Evolutionary conservation across 2,329 filamentous ascomycete species (phyloP).

Genomic region (Paraphaeosphaeria sporulosa): DNA sequence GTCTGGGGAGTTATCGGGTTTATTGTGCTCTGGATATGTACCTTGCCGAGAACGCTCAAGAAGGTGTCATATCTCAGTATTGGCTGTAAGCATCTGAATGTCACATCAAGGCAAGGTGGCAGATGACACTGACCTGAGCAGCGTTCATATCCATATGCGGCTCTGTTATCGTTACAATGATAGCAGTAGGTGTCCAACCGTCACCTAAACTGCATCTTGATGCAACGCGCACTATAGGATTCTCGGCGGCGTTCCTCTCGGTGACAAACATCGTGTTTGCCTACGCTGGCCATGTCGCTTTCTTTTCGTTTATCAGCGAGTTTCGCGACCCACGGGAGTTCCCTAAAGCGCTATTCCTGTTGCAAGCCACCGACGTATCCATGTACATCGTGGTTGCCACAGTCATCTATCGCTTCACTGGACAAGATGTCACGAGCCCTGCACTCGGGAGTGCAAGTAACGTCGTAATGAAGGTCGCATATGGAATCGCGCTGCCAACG

Average conservation of each 20-base stretch:
- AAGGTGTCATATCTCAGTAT: conserved; percentile 69
- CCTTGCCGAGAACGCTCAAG: conserved; percentile 67
- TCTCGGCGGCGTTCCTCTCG: conserved; percentile 29
- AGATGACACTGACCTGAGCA: conserved; percentile 24
- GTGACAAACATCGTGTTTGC: conserved; percentile 72
- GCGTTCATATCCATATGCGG: conserved; percentile 69
- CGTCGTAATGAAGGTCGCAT: conserved; percentile 69
- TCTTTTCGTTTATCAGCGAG: conserved; percentile 72
- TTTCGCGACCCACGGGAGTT: conserved; percentile 67
- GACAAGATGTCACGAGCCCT: conserved; percentile 66
- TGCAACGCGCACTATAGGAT: conserved; percentile 24
- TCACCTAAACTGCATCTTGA: conserved; percentile 35
- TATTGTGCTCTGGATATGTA: conserved; percentile 66
- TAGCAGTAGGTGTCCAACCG: conserved; percentile 64
- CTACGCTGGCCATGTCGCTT: conserved; percentile 71
- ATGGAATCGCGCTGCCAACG: conserved; percentile 72
- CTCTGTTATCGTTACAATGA: conserved; percentile 71
- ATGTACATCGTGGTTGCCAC: conserved; percentile 72
- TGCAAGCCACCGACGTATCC: conserved; percentile 65
- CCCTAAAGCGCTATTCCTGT: conserved; percentile 66
- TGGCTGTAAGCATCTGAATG: conserved; percentile 52
- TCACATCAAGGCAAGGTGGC: not conserved
- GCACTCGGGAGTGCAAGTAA: conserved; percentile 67
- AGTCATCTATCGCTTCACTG: conserved; percentile 72
- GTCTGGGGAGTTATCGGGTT: conserved; percentile 68